A percentile compares a stretch with the other conserved stretches of the same genome.
phyloP scores from a whole-genome alignment of 1,284 basidiomycete species.

The Phlebopus sp. region DNA sequence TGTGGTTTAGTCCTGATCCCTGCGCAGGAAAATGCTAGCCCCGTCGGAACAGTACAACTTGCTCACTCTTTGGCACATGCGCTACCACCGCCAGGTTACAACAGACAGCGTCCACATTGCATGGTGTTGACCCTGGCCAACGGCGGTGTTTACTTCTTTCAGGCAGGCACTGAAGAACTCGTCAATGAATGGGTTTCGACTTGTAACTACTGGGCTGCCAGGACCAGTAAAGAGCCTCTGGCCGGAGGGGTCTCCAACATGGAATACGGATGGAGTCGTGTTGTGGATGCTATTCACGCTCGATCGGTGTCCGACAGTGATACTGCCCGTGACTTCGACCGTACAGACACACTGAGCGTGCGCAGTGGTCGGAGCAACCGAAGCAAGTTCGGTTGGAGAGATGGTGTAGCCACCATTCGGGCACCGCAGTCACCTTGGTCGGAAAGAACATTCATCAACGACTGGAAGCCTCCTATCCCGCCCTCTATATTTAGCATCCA shows the following conservation, averaged over 20 bases:
- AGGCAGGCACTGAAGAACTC: constrained; percentile 95
- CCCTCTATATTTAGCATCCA: constrained; percentile 83
- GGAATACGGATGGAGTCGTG: constrained; percentile 97
- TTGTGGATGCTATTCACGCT: constrained; percentile 52
- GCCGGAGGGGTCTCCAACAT: constrained; percentile 96
- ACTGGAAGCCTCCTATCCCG: constrained; percentile 90
- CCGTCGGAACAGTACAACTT: constrained; percentile 78
- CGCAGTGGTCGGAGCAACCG: constrained; percentile 65
- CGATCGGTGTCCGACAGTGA: constrained; percentile 61
- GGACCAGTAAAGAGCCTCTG: constrained; percentile 90
- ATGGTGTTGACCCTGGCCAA: constrained; percentile 91
- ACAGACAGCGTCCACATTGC: constrained; percentile 84
- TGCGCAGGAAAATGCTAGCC: constrained; percentile 77
- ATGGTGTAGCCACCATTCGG: constrained; percentile 61
- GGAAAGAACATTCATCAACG: constrained; percentile 83
- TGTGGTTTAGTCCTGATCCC: constrained; percentile 1
- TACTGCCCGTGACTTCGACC: constrained; percentile 48
- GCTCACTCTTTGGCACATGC: constrained; percentile 87
- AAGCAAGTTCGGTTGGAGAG: constrained; percentile 66
- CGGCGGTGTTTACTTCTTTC: constrained; percentile 93
- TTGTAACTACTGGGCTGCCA: constrained; percentile 98
- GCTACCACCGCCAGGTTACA: constrained; percentile 90
- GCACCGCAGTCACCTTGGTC: constrained; percentile 63
- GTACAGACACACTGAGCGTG: constrained; percentile 62
- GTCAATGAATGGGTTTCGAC: constrained; percentile 98